Percentiles rank a stretch among this genome's conserved stretches.
Conservation (phyloP, 1,139 yeast species). For the Candida sojae region DNA sequence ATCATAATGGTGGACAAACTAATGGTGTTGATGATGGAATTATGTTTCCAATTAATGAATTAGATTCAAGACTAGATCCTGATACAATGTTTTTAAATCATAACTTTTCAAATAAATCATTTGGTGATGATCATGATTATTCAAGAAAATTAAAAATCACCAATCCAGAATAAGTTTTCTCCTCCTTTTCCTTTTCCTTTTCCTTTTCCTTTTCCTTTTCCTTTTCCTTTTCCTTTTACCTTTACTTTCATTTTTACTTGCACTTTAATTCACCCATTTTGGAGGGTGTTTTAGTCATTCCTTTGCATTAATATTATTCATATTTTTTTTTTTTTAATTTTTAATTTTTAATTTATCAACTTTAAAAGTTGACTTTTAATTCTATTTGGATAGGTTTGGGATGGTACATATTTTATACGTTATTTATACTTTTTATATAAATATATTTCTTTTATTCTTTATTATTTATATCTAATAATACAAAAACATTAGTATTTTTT, state of each 20-base stretch:
- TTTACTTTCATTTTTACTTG: not conserved
- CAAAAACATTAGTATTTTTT: not conserved
- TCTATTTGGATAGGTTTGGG: not conserved
- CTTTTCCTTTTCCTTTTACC: too few species aligned
- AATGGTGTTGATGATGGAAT: conserved; percentile 9
- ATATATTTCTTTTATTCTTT: not conserved
- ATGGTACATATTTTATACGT: not conserved
- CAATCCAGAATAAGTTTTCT: conserved; percentile 29
- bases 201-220: too few species aligned
- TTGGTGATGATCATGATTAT: conserved; percentile 75
- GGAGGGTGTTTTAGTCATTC: not conserved
- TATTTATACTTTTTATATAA: not conserved
- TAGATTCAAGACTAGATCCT: conserved; percentile 73
- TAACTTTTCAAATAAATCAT: conserved; percentile 59
- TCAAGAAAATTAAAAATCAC: conserved; percentile 68
- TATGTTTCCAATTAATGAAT: conserved; percentile 50
- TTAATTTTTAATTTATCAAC: not conserved
- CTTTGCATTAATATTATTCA: not conserved
- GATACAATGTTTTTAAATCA: conserved; percentile 59
- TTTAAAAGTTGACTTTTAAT: not conserved
- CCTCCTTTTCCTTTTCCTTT: too few species aligned
- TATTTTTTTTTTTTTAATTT: not conserved
- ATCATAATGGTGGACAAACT: not conserved
- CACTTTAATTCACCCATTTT: not conserved
- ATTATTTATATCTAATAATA: not conserved